Percentiles rank a stretch among this genome's conserved stretches.
Evolutionary conservation across 495 filamentous ascomycete genomes (phyloP).

Genomic region (Letharia lupina): DNA sequence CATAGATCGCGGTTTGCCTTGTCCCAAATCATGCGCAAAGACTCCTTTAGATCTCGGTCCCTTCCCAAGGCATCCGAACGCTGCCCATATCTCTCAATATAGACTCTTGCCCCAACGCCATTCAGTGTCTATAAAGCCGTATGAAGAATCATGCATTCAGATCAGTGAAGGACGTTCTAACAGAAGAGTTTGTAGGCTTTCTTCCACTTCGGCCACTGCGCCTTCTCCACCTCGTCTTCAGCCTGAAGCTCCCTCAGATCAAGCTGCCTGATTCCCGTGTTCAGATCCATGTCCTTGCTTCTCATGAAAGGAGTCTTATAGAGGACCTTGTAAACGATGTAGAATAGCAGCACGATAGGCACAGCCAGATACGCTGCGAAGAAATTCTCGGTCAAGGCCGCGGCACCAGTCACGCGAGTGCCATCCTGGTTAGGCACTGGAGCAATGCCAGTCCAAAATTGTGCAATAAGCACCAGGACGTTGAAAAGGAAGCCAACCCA

Average conservation of each 20-base stretch:
- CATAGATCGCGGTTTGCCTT: constrained; percentile 1
- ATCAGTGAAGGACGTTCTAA: constrained; percentile 23
- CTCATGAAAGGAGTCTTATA: constrained; percentile 61
- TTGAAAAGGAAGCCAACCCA: constrained; percentile 80
- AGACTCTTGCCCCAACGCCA: constrained; percentile 8
- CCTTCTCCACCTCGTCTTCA: constrained; percentile 65
- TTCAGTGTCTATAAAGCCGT: constrained; percentile 5
- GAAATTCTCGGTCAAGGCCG: constrained; percentile 50
- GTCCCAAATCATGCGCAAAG: neutral
- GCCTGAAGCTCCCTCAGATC: constrained; percentile 66
- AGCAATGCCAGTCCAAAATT: constrained; percentile 88
- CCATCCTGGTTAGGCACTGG: constrained; percentile 47
- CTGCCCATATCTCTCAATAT: neutral
- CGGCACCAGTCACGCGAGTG: constrained; percentile 36
- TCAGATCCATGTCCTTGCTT: constrained; percentile 68
- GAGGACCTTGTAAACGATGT: constrained; percentile 70
- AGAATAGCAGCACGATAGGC: constrained; percentile 70
- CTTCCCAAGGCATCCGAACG: neutral
- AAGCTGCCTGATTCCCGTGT: constrained; percentile 81
- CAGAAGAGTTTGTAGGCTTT: constrained; percentile 55
- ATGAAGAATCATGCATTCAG: neutral
- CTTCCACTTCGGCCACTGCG: constrained; percentile 79
- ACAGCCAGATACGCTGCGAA: constrained; percentile 74
- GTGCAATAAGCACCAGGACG: constrained; percentile 70
- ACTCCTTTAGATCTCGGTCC: neutral